phyloP scores from a whole-genome alignment of 2,329 filamentous ascomycete species.

The Ascochyta viciae-villosae region DNA sequence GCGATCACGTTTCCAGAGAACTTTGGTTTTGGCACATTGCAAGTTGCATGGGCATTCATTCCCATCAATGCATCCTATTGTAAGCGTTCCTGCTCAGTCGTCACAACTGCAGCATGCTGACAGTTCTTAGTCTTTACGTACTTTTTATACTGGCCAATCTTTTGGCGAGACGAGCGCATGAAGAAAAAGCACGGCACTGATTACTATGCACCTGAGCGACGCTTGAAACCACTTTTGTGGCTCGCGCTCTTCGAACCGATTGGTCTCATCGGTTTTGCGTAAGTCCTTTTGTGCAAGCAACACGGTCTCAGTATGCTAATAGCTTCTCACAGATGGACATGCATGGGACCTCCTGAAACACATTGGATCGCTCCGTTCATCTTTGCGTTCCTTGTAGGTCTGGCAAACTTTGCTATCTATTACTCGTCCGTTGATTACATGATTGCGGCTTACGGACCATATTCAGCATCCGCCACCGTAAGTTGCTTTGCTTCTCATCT shows the following conservation, averaged over 20 bases:
- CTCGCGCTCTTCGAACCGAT: slow-evolving; percentile 66
- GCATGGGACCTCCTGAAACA: slow-evolving; percentile 63
- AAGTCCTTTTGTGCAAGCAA: neutral
- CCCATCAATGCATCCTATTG: slow-evolving; percentile 64
- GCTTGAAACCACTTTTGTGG: slow-evolving; percentile 70
- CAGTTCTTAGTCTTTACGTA: slow-evolving; percentile 59
- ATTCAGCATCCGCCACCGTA: slow-evolving; percentile 72
- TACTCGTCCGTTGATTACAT: slow-evolving; percentile 81
- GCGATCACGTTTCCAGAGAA: slow-evolving; percentile 67
- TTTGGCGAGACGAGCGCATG: slow-evolving; percentile 50
- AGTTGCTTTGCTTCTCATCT: slow-evolving; percentile 70
- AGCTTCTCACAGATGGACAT: slow-evolving; percentile 59
- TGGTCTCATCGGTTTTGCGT: slow-evolving; percentile 72
- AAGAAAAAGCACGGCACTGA: slow-evolving; percentile 48
- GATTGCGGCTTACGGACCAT: slow-evolving; percentile 75
- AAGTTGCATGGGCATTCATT: slow-evolving; percentile 65
- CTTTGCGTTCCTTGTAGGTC: slow-evolving; percentile 70
- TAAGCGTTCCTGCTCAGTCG: too few relatives aligned
- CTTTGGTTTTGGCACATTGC: slow-evolving; percentile 66
- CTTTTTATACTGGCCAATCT: slow-evolving; percentile 63
- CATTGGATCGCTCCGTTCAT: slow-evolving; percentile 74
- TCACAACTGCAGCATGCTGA: too few relatives aligned
- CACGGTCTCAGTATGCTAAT: neutral
- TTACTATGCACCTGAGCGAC: slow-evolving; percentile 64
- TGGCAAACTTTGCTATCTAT: slow-evolving; percentile 74